Evolutionary conservation across 139 green algal genomes (phyloP).

Genomic region (Nannochloris sp.): DNA sequence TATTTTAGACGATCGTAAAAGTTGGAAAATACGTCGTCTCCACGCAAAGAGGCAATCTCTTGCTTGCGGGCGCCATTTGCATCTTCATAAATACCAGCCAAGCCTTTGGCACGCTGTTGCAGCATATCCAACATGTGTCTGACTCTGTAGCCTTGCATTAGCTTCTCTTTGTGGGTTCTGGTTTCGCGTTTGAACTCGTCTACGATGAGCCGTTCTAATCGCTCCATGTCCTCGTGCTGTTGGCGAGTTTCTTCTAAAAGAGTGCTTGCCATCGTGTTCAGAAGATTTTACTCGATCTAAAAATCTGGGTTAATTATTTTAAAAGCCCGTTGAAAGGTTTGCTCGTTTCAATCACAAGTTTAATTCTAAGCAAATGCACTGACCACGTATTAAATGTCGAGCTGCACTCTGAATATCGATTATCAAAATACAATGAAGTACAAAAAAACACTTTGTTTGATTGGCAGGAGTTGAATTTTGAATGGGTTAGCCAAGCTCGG

Average conservation of each 20-base stretch:
- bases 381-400: no score
- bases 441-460: no score
- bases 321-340: no score
- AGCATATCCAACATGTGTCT: conserved; percentile 70
- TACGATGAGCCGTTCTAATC: conserved; percentile 73
- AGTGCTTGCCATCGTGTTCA: conserved; percentile 86
- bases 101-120: conserved; percentile 51
- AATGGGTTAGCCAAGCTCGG: no score
- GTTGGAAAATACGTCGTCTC: conserved; percentile 45
- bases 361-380: no score
- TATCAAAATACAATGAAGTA: no score
- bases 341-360: no score
- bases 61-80: conserved; percentile 70
- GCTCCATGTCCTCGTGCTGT: conserved; percentile 89
- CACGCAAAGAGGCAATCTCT: conserved; percentile 80
- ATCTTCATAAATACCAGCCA: conserved; percentile 87
- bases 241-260: conserved; percentile 86
- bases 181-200: conserved; percentile 74
- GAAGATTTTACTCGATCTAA: no score
- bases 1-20: conserved; percentile 94
- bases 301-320: no score
- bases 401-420: no score
- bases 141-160: conserved; percentile 78
- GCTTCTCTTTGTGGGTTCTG: conserved; percentile 64
- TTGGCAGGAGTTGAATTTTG: no score